Evolutionary conservation across 768 basidiomycete species (phyloP).

Genomic region (Chalciporus pseudorubinellus): DNA sequence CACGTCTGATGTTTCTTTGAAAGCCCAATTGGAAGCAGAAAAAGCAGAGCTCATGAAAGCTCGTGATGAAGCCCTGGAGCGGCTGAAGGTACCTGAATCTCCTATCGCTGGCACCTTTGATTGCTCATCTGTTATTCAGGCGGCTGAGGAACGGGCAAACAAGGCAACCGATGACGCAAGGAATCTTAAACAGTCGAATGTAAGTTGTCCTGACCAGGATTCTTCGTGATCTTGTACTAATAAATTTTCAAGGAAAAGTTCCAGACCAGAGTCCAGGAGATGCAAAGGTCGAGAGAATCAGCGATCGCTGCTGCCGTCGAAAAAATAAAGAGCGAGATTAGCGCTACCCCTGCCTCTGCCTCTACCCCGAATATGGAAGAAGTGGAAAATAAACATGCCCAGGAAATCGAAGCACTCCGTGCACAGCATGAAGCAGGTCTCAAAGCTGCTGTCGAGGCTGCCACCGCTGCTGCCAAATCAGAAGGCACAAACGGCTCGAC

Average conservation of each 20-base stretch:
- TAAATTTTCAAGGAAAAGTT: slow-evolving; percentile 55
- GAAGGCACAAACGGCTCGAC: slow-evolving; percentile 27
- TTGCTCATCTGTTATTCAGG: slow-evolving; percentile 24
- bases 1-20: slow-evolving; percentile 32
- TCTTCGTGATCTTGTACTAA: slow-evolving; percentile 1
- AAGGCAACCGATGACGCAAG: slow-evolving; percentile 45
- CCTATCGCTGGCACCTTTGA: background rate
- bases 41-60: slow-evolving; percentile 55
- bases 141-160: slow-evolving; percentile 41
- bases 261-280: slow-evolving; percentile 49
- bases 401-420: slow-evolving; percentile 57
- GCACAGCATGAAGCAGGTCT: slow-evolving; percentile 54
- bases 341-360: slow-evolving; percentile 13
- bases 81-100: slow-evolving; percentile 47
- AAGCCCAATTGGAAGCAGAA: slow-evolving; percentile 53
- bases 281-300: slow-evolving; percentile 51
- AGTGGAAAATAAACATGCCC: slow-evolving; percentile 50
- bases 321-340: slow-evolving; percentile 49
- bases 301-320: slow-evolving; percentile 58
- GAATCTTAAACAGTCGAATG: slow-evolving; percentile 36
- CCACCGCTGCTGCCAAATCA: slow-evolving; percentile 39
- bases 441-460: slow-evolving; percentile 50
- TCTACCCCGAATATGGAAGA: slow-evolving; percentile 36
- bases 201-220: slow-evolving; percentile 4
- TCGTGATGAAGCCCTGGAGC: slow-evolving; percentile 58